Evolutionary conservation across 2,329 filamentous ascomycete genomes (phyloP), one percentile per base, ranked within the genome.

Genomic region (Calonectria pseudoturangicola): DNA sequence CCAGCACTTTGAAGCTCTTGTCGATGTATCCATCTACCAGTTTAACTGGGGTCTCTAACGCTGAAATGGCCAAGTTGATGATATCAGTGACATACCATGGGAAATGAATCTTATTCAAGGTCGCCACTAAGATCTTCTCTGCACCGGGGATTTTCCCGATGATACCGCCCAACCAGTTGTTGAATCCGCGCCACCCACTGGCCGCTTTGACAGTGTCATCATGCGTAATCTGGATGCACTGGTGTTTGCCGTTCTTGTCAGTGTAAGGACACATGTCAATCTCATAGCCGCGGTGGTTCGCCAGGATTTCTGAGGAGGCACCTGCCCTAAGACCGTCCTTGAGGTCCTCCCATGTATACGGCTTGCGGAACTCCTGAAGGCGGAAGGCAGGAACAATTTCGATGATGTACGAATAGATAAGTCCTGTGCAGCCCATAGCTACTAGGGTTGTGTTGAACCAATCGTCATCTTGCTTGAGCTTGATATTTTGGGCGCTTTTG

Each of bases 371-470:
- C 10, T 58, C 54, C 27, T 58, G 33, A 6, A 58, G 33, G n/a
- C 4, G 4, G 7, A 25, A 58, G 13, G 54, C 54, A 4, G 33
- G 10, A 4, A 39, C 54, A n/a, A 58, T 33, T n/a, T 33, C n/a
- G 16, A 58, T 25, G 2, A 58, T 58, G 54, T 58, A 58, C 28
- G 54, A 58, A 18, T 58, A 58, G 21, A 58, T 58, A 4, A 58
- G 33, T 4, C 54, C 54, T 2, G 54, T 58, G 13, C 54, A 58
- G 12, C 54, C 54, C 54, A 58, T 58, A 7, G 54, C 10, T 6
- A 58, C 54, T 33, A 58, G 13, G n/a, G 54, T 58, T 25, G 54
- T 58, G 28, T 58, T 58, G 54, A 58, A 58, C 54, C 54, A 58
- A 13, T 15, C 54, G 21, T 58, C 54, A 12, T 58, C 54, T 13